Conservation (phyloP, 257 asterid species). For the Solanum gandarillasii region DNA sequence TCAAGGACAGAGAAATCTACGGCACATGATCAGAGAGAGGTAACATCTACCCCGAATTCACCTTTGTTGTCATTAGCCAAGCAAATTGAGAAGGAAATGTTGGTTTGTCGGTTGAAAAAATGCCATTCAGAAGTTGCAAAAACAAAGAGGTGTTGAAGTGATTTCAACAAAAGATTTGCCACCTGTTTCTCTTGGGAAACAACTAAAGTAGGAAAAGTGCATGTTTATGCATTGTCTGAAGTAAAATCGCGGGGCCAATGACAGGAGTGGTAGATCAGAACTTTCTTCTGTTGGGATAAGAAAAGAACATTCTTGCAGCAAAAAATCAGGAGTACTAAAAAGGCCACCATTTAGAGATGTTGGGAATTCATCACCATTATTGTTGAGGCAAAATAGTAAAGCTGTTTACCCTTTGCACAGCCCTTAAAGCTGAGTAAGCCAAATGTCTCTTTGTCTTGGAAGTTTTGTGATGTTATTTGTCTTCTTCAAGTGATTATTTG, state of each 20-base stretch:
- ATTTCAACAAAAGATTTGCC: constrained; percentile 6
- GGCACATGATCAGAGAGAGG: not conserved
- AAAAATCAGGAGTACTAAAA: not conserved
- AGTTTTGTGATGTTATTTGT: not conserved
- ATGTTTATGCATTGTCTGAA: constrained; percentile 19
- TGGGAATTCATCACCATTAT: constrained; percentile 30
- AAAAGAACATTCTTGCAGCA: constrained; percentile 3
- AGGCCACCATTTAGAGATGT: constrained; percentile 40
- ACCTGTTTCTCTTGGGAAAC: constrained; percentile 59
- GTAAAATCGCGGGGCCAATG: constrained; percentile 15
- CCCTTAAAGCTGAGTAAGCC: not conserved
- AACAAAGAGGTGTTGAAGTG: not conserved
- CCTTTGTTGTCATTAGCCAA: constrained; percentile 19
- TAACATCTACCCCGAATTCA: not conserved
- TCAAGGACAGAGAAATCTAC: not conserved
- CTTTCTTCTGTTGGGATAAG: constrained; percentile 11
- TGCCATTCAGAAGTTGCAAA: not conserved
- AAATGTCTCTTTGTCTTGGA: not conserved
- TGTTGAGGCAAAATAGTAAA: constrained; percentile 19
- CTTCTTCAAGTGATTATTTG: not conserved
- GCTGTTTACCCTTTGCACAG: constrained; percentile 18
- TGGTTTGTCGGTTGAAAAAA: constrained; percentile 1
- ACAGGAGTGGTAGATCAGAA: constrained; percentile 7
- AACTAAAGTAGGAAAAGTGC: constrained; percentile 59
- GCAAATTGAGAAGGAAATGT: constrained; percentile 28